Evolutionary conservation across 2,329 filamentous ascomycete genomes (phyloP), one percentile per base, ranked within the genome.

Genomic region (Ophiostoma pallidulum): DNA sequence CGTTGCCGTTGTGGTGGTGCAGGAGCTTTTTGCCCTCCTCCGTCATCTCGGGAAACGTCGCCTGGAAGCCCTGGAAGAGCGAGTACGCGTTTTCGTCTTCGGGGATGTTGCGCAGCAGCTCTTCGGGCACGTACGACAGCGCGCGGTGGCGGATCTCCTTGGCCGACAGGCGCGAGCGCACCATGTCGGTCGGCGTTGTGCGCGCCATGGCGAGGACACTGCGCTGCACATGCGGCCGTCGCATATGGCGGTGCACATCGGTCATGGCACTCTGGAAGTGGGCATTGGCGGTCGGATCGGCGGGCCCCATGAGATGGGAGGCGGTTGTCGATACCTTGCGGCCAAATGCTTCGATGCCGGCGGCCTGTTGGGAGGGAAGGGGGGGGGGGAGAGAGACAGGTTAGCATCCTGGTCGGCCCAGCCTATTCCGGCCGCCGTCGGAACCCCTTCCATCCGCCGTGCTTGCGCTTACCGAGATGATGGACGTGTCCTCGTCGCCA

Each of bases 321-420:
- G 92, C 92, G 18, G 92, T 97, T 24, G 88, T 88, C 26, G 90
- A 92, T 53, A 97, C 89, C 68, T 96, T 98, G 62, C 91, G 82
- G 56, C 89, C 81, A 66, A 98, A 96, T 47, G 87, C 86, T 69
- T 96, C 90, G 58, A 97, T 72, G 55, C 92, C 86, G 59, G 88
- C 84, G 47, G 87, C 81, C 89, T 95, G 59, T 43, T 8, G 4
- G 35, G 20, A 16, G 16, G n/a, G 24, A 26, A 20, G 12, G 22
- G 16, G 4, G 24, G n/a, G 9, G 19, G 19, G 12, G 13, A 41
- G 39, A 20, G 22, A 32, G 19, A 41, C 22, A n/a, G 36, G n/a
- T n/a, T n/a, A n/a, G n/a, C n/a, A n/a, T n/a, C n/a, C n/a, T n/a
- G n/a, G n/a, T n/a, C n/a, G n/a, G n/a, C n/a, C n/a, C n/a, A n/a